Conservation (phyloP, 2,329 filamentous ascomycete genomes). For the Fusarium sp. region DNA sequence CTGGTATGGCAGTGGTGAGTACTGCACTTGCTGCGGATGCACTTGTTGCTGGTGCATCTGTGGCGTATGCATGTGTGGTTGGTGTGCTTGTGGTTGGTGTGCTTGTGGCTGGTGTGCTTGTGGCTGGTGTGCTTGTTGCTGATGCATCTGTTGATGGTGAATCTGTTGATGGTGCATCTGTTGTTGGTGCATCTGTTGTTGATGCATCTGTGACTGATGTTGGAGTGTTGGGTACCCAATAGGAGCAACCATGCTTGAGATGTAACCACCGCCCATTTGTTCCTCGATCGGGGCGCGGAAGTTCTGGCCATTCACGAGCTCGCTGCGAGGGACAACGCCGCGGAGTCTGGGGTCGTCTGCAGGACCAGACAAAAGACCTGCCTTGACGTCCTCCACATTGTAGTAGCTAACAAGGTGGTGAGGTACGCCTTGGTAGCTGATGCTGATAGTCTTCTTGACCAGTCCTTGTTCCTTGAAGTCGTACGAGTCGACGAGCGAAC, state of each 20-base stretch:
- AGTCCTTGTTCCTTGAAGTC: constrained; percentile 84
- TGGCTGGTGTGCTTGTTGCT: neutral
- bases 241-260: neutral
- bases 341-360: constrained; percentile 52
- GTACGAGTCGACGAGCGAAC: constrained; percentile 89
- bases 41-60: neutral
- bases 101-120: neutral
- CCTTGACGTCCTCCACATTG: constrained; percentile 79
- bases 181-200: neutral
- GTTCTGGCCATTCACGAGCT: constrained; percentile 69
- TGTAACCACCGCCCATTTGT: neutral
- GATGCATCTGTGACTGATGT: neutral
- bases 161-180: neutral
- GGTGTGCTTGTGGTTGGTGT: neutral
- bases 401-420: constrained; percentile 94
- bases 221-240: neutral
- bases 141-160: neutral
- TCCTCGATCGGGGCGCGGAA: constrained; percentile 71
- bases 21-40: neutral
- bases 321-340: constrained; percentile 62
- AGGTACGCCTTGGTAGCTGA: constrained; percentile 75
- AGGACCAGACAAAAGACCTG: constrained; percentile 67
- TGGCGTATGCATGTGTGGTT: neutral
- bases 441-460: constrained; percentile 92
- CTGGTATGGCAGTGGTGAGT: neutral